Evolutionary conservation across 768 basidiomycete genomes (phyloP), one percentile per base, ranked within the genome.

Genomic region (Boletus vinaceobasis): DNA sequence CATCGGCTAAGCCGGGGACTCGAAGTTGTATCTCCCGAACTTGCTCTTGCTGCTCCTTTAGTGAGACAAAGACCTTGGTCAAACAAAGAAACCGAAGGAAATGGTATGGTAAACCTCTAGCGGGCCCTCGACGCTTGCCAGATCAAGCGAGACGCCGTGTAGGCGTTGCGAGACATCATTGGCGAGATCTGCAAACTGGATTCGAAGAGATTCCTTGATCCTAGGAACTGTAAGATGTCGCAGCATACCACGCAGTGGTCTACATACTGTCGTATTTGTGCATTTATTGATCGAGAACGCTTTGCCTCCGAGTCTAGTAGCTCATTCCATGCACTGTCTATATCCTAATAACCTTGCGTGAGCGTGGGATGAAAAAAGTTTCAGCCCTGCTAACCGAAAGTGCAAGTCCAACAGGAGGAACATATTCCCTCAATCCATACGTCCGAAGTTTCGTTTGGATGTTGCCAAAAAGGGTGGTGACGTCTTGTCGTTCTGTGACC

Each of bases 391-490:
- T 46, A 57, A 84, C 85, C 35, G 77, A 73, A 31, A 87, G 77
- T 23, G 84, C 74, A 19, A 93, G 73, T 3, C 90, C 93, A 4
- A 72, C 67, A 2, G 86, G 83, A 13, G 97, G 94, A 23, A 86
- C 78, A 70, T 95, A 98, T 63, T 90, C 85, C 55, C 84, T 77
- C 61, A 99, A 67, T 10, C 87, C 84, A 74, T 98, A 98, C 23
- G 95, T 98, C 70, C 80, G 82, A 52, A 98, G 74, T 71, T 98
- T 98, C 1, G 93, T 96, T 70, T 94, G 91, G 29, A 99, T 86
- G 65, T 97, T 96, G 4, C 90, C 87, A 59, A 98, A 91, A 14
- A 98, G 79, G 1, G 89, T 90, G 9, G 85, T 83, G 10, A 97
- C 74, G 55, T 95, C 94, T 66, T 93, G 89, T 65, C 87, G 84